Percentiles rank a stretch among this genome's conserved stretches.
Conservation (phyloP, 1,284 basidiomycete genomes). For the Cryptococcus jaspeensis region DNA sequence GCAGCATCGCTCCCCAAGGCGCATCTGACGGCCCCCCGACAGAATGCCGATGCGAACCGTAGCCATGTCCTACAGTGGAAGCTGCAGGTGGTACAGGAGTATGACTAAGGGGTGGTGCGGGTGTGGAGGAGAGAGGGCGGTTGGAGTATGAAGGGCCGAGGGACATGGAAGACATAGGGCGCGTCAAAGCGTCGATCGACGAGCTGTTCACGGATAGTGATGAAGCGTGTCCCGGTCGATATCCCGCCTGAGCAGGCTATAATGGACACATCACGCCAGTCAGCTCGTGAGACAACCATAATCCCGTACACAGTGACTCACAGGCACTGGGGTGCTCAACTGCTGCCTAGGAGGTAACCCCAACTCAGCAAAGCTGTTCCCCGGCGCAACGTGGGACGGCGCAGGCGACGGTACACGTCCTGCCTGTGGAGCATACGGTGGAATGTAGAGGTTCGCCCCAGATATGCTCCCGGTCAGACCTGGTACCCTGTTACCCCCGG, state of each 20-base stretch:
- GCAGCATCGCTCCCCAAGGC: slow-evolving; percentile 34
- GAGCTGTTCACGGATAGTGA: slow-evolving; percentile 5
- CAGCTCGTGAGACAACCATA: not conserved
- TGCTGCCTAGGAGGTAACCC: slow-evolving; percentile 38
- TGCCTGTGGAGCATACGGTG: slow-evolving; percentile 31
- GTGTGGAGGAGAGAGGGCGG: slow-evolving; percentile 19
- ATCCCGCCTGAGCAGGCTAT: slow-evolving; percentile 18
- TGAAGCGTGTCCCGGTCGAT: slow-evolving; percentile 16
- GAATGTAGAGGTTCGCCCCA: slow-evolving; percentile 47
- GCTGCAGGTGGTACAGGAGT: slow-evolving; percentile 17
- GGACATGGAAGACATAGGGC: slow-evolving; percentile 41
- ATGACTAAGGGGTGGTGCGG: slow-evolving; percentile 19
- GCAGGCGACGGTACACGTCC: slow-evolving; percentile 3
- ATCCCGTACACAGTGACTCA: slow-evolving; percentile 10
- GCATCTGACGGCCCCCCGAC: slow-evolving; percentile 27
- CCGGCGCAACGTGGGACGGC: slow-evolving; percentile 11
- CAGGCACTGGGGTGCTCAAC: slow-evolving; percentile 18
- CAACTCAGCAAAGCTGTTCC: slow-evolving; percentile 39
- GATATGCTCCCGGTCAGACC: slow-evolving; percentile 38
- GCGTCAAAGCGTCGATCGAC: slow-evolving; percentile 32
- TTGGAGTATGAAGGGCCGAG: slow-evolving; percentile 25
- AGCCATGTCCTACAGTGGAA: slow-evolving; percentile 6
- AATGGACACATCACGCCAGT: not conserved
- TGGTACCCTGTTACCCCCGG: slow-evolving; percentile 9
- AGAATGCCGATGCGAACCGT: slow-evolving; percentile 37